Base-by-base conservation (phyloP, 1,284 basidiomycete species). In the Vanrija sp. region DNA sequence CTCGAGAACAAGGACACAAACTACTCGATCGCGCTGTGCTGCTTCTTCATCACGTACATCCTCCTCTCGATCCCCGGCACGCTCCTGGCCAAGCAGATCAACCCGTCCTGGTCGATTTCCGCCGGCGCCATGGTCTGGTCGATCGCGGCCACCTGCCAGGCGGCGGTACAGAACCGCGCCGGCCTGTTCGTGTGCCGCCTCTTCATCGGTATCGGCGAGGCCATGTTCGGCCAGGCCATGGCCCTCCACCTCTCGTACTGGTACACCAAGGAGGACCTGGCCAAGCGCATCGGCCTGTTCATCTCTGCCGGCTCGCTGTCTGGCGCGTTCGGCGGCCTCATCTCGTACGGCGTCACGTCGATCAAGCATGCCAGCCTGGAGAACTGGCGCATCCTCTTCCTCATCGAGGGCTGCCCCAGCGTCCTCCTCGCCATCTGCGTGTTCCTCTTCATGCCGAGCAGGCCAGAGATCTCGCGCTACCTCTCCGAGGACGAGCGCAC, bases 391-490 rank as follows among this genome's bases (percentile, higher is more conserved):
- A 68, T 73, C 54, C 61, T 70, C 10, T 71, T 71, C 66, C 59
- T 72, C 22, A 48, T 93, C 52, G 90, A 80, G 85, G 80, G 87
- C 79, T 62, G 48, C 64, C 67, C 65, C 5, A 59, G 61, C 0
- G 65, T 93, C 6, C 18, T 89, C 0, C 78, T 92, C 31, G 89
- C 87, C 2, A 49, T 88, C 19, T 46, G 84, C 25, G 82, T 85
- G 2, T 74, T 85, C 53, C 79, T 84, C 54, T 77, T 86, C 58
- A 78, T 94, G 8, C 90, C 90, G 0, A 80, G 85, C 47, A 79
- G 89, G 31, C 90, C 90, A 0, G 88, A 92, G 67, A 85, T 83
- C 12, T 85, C 87, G 0, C 73, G 71, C 0, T 87, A 84, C 67
- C 75, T 93, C 41, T 85, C 78, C 41, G 85, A 87, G 57, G 78